A percentile compares a stretch with the other conserved stretches of the same genome.
Evolutionary conservation across 495 filamentous ascomycete species (phyloP).

Genomic region (Umbilicaria muhlenbergii): DNA sequence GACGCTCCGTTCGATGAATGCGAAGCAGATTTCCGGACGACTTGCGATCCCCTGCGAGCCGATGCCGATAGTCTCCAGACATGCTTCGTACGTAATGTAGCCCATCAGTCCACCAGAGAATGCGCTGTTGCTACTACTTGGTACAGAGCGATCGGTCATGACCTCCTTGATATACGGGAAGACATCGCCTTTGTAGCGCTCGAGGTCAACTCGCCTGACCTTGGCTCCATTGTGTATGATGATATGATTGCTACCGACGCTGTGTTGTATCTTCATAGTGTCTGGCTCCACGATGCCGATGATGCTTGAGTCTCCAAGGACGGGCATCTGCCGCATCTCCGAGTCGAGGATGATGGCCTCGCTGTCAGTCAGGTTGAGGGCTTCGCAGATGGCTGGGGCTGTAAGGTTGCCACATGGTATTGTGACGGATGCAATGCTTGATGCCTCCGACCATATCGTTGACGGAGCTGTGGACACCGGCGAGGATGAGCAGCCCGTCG

Average conservation of each 20-base stretch:
- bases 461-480: too few relatives aligned
- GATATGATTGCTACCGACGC: conserved; percentile 21
- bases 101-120: conserved; percentile 90
- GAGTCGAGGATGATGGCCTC: too few relatives aligned
- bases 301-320: conserved; percentile 57
- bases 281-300: conserved; percentile 42
- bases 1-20: conserved; percentile 65
- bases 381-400: too few relatives aligned
- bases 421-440: too few relatives aligned
- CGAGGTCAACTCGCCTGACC: conserved; percentile 3
- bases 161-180: conserved; percentile 42
- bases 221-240: too few relatives aligned
- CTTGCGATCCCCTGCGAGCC: too few relatives aligned
- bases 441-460: too few relatives aligned
- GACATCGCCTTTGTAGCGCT: conserved; percentile 22
- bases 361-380: too few relatives aligned
- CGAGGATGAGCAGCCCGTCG: too few relatives aligned
- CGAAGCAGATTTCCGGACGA: conserved; percentile 57
- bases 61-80: conserved; percentile 46
- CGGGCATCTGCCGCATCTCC: too few relatives aligned
- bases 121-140: too few relatives aligned
- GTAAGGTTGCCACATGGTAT: too few relatives aligned
- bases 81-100: conserved; percentile 79
- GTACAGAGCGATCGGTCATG: conserved; percentile 26
- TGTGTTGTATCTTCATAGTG: conserved; percentile 36